phyloP scores from a whole-genome alignment of 768 basidiomycete genomes.

The Lentinula sp. region DNA sequence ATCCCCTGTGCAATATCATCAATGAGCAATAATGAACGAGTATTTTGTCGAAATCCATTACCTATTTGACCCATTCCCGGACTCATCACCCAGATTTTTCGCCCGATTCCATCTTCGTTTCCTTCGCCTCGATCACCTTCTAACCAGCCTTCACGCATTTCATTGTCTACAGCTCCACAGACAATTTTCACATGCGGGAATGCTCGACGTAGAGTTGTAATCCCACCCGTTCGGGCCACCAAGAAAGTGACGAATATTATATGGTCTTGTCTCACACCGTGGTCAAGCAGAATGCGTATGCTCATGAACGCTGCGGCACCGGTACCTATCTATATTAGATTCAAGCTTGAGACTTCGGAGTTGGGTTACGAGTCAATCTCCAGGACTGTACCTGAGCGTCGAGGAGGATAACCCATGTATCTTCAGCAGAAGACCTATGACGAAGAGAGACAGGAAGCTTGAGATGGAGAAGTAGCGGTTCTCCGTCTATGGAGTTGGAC shows the following conservation, averaged over 20 bases:
- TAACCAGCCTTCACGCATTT: slow-evolving; percentile 70
- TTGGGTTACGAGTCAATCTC: background rate
- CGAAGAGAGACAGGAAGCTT: slow-evolving; percentile 76
- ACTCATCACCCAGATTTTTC: slow-evolving; percentile 77
- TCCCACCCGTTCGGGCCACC: slow-evolving; percentile 75
- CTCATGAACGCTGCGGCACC: slow-evolving; percentile 94
- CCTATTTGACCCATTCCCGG: slow-evolving; percentile 91
- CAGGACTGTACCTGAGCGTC: slow-evolving; percentile 67
- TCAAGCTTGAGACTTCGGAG: background rate
- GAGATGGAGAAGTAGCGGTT: slow-evolving; percentile 80
- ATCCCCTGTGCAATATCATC: slow-evolving; percentile 23
- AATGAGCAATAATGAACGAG: background rate
- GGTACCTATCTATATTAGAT: slow-evolving; percentile 68
- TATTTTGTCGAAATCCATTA: slow-evolving; percentile 16
- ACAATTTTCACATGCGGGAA: slow-evolving; percentile 86
- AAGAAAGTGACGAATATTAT: slow-evolving; percentile 91
- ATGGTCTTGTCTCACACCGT: slow-evolving; percentile 77
- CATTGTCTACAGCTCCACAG: slow-evolving; percentile 77
- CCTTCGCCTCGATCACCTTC: slow-evolving; percentile 48
- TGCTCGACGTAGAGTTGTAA: slow-evolving; percentile 70
- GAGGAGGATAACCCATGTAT: slow-evolving; percentile 80
- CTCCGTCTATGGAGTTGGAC: slow-evolving; percentile 76
- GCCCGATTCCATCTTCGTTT: slow-evolving; percentile 41
- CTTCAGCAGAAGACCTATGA: slow-evolving; percentile 51
- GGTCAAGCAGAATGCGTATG: slow-evolving; percentile 87